Conservation (phyloP, 352 stramenopile species). For the Phytophthora hybrid region DNA sequence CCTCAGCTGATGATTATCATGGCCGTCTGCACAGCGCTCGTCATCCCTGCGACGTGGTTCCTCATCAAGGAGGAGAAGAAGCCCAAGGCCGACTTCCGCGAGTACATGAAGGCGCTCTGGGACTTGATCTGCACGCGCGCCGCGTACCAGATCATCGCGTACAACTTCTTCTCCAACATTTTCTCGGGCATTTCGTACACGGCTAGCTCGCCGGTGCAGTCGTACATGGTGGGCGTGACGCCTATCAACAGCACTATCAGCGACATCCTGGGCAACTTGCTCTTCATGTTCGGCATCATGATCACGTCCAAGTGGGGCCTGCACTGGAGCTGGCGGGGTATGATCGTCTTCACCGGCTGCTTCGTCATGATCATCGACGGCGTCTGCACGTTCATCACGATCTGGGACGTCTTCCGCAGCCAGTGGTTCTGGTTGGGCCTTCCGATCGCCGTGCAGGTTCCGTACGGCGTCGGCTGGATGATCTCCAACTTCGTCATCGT, state of each 20-base stretch:
- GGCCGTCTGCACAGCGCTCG: conserved; percentile 38
- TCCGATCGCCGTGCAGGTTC: conserved; percentile 44
- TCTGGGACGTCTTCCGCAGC: conserved; percentile 45
- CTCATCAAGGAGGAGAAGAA: conserved; percentile 64
- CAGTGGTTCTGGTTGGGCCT: conserved; percentile 51
- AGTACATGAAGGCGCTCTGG: conserved; percentile 55
- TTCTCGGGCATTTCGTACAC: no score
- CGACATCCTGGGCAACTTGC: conserved; percentile 40
- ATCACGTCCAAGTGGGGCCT: conserved; percentile 43
- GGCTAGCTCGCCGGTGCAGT: conserved; percentile 38
- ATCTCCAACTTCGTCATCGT: conserved; percentile 55
- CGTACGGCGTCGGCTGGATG: conserved; percentile 47
- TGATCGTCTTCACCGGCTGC: conserved; percentile 46
- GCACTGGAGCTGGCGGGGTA: conserved; percentile 43
- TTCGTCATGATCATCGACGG: conserved; percentile 39
- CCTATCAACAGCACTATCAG: conserved; percentile 45
- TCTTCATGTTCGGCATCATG: conserved; percentile 48
- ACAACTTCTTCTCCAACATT: no score
- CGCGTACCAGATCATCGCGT: conserved; percentile 39
- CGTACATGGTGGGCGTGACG: conserved; percentile 47
- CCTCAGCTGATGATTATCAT: conserved; percentile 58
- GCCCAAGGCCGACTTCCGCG: conserved; percentile 31
- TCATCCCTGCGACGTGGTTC: conserved; percentile 60
- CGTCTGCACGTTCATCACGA: conserved; percentile 38
- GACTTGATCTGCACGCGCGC: conserved; percentile 35